phyloP scores from a whole-genome alignment of 371 early-diverging fungal genomes.

The Mortierella polycephala region DNA sequence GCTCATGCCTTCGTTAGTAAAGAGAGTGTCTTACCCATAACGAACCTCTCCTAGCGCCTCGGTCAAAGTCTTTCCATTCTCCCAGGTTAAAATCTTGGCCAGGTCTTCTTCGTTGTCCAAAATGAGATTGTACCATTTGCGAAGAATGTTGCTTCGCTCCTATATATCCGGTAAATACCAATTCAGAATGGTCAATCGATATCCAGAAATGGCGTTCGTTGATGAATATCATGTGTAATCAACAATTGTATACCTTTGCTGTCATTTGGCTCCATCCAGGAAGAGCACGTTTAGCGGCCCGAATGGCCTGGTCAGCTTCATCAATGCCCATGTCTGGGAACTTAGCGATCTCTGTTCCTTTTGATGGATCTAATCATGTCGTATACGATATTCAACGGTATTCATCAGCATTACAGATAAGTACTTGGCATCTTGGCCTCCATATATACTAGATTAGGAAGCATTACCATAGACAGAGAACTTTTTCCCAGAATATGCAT shows the following conservation, averaged over 20 bases:
- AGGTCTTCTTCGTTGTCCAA: slow-evolving; percentile 77
- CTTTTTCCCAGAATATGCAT: slow-evolving; percentile 10
- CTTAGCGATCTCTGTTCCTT: slow-evolving; percentile 69
- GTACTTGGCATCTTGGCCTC: too few species aligned
- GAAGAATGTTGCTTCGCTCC: slow-evolving; percentile 70
- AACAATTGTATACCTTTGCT: slow-evolving; percentile 57
- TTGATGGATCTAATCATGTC: slow-evolving; percentile 68
- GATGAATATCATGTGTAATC: not conserved
- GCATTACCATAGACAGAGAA: slow-evolving; percentile 37
- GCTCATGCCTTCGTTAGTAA: not conserved
- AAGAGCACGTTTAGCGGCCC: slow-evolving; percentile 70
- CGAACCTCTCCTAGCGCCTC: slow-evolving; percentile 74
- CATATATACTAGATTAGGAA: not conserved
- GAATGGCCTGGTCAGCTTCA: slow-evolving; percentile 71
- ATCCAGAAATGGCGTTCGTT: not conserved
- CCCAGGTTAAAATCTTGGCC: slow-evolving; percentile 80
- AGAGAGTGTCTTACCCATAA: slow-evolving; percentile 68
- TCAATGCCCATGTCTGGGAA: slow-evolving; percentile 74
- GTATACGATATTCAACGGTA: too few species aligned
- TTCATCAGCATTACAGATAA: not conserved
- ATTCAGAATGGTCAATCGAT: not conserved
- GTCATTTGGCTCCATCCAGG: slow-evolving; percentile 72
- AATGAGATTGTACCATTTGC: slow-evolving; percentile 78
- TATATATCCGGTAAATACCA: slow-evolving; percentile 2
- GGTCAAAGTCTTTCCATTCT: slow-evolving; percentile 73